Evolutionary conservation across 192 early-diverging fungal genomes (phyloP), one percentile per base, ranked within the genome.

Genomic region (Coemansia sp.): DNA sequence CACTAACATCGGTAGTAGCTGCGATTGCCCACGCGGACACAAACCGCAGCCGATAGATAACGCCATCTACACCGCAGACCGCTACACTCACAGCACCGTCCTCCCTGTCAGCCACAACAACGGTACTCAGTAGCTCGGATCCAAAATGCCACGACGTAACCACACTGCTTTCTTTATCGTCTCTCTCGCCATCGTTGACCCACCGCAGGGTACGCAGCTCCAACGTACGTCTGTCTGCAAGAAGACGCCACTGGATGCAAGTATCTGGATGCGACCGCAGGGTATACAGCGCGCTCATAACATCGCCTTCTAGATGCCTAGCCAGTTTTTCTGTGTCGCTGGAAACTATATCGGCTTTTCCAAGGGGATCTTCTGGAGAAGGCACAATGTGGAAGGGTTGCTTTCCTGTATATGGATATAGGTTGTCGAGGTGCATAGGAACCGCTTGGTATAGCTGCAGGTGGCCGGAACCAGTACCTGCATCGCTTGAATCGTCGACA

Each of bases 211-310:
- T 67, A 4, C 80, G 75, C 14, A 83, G 62, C 63, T 83, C 80
- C 29, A 83, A 45, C 28, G 71, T 67, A 28, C 50, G 50, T 57
- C 69, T 64, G 52, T 83, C 80, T 0, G 60, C 62, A 28, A 83
- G 66, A 16, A 83, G 55, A 22, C 80, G 75, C 80, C 80, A 83
- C 48, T 74, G 72, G 5, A 83, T 66, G 66, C 80, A 77, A 3
- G 71, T 68, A 25, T 77, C 75, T 7, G 80, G 75, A 51, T 71
- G 72, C 50, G 75, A 75, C 25, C 32, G 56, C 34, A 83, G 34
- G 7, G 76, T 75, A 50, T 77, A 83, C 49, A 83, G 54, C 12
- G 68, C 64, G 63, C 68, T 63, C 29, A 48, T 59, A 2, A 54
- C 40, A 18, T 64, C 60, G 2, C 72, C 63, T 11, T 69, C 74